A percentile compares a stretch with the other conserved stretches of the same genome.
phyloP scores from a whole-genome alignment of 495 filamentous ascomycete genomes.

The Aspergillus nanangensis region DNA sequence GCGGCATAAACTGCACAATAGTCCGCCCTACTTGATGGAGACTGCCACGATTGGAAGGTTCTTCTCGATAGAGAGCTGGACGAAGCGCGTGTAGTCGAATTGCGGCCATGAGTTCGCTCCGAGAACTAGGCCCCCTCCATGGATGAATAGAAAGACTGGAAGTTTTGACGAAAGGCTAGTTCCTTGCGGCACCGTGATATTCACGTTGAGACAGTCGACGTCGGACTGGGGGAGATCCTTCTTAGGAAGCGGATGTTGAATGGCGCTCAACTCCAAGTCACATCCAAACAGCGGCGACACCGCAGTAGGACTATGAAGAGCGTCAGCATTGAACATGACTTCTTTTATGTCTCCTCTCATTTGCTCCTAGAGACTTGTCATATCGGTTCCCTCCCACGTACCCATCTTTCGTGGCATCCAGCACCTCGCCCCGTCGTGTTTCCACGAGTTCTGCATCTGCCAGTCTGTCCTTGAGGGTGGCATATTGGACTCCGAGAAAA shows the following conservation, averaged over 20 bases:
- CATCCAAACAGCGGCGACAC: constrained; percentile 20
- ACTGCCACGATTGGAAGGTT: constrained; percentile 39
- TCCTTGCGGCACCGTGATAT: constrained; percentile 34
- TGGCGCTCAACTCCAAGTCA: constrained; percentile 19
- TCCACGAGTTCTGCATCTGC: constrained; percentile 26
- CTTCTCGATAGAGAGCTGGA: constrained; percentile 35
- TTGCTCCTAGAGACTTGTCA: too few relatives aligned
- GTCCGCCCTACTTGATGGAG: constrained; percentile 35
- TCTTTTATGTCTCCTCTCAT: too few relatives aligned
- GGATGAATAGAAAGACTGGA: constrained; percentile 43
- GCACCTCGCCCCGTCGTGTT: constrained; percentile 10
- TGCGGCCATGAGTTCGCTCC: constrained; percentile 40
- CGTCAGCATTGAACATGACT: too few relatives aligned
- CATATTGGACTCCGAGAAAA: constrained; percentile 31
- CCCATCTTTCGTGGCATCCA: constrained; percentile 28
- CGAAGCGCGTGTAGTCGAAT: constrained; percentile 31
- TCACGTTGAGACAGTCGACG: constrained; percentile 40
- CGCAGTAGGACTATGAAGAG: constrained; percentile 18
- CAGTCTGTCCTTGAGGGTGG: constrained; percentile 25
- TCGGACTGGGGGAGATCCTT: constrained; percentile 25
- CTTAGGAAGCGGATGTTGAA: constrained; percentile 26
- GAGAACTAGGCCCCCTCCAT: constrained; percentile 37
- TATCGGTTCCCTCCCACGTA: constrained; percentile 4
- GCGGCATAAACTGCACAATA: too few relatives aligned
- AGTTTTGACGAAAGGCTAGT: constrained; percentile 24